Conservation (phyloP, 2,329 filamentous ascomycete genomes). For the Fusarium mexicanum region DNA sequence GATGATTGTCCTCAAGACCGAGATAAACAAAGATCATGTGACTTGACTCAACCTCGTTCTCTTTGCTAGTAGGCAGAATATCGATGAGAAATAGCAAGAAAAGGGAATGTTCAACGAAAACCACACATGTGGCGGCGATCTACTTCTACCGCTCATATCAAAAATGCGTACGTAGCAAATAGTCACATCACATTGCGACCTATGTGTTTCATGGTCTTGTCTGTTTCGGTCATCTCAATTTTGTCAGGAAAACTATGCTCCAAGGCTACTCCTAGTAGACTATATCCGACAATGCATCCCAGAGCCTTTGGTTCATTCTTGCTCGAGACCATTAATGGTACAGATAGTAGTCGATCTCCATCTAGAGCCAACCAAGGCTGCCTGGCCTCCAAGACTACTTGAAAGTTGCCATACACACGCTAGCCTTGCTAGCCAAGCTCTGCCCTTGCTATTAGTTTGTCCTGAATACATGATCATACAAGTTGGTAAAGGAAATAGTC, state of each 20-base stretch:
- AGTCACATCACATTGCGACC: neutral
- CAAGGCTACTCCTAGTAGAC: neutral
- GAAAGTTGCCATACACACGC: neutral
- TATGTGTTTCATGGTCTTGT: neutral
- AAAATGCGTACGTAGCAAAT: neutral
- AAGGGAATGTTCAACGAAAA: neutral
- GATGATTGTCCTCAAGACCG: neutral
- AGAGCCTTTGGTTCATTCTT: neutral
- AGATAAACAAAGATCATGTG: conserved; percentile 9
- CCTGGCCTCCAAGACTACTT: conserved; percentile 7
- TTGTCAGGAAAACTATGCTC: neutral
- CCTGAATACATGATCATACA: neutral
- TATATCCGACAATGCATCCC: neutral
- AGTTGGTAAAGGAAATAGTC: neutral
- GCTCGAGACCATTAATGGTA: neutral
- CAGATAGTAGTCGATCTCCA: neutral
- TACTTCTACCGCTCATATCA: neutral
- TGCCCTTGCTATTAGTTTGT: neutral
- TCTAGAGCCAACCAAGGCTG: conserved; percentile 3
- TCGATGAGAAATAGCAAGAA: too few species aligned
- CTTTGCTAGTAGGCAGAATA: neutral
- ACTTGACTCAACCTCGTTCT: neutral
- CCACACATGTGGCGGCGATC: too few species aligned
- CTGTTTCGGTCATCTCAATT: neutral
- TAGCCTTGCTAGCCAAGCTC: neutral